A percentile compares a stretch with the other conserved stretches of the same genome.
Conservation (phyloP, 768 basidiomycete genomes). For the Naganishia vaughanmartiniae region DNA sequence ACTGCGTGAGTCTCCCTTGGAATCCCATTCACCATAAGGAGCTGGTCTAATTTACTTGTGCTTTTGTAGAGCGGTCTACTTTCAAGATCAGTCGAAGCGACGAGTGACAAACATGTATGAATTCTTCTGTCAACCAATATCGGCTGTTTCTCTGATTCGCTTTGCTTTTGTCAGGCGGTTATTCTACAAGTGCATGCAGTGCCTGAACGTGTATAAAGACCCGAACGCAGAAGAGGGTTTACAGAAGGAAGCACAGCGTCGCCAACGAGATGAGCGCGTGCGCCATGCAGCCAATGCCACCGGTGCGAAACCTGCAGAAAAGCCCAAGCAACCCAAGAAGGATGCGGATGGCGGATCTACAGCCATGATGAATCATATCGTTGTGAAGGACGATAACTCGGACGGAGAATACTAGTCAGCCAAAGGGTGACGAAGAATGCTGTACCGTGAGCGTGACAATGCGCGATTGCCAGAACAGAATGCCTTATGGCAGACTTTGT, state of each 20-base stretch:
- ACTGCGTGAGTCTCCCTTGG: slow-evolving; percentile 65
- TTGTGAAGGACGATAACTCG: slow-evolving; percentile 18
- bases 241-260: slow-evolving; percentile 26
- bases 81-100: slow-evolving; percentile 95
- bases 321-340: slow-evolving; percentile 1
- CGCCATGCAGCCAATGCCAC: slow-evolving; percentile 27
- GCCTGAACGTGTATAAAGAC: slow-evolving; percentile 46
- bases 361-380: slow-evolving; percentile 5
- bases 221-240: slow-evolving; percentile 33
- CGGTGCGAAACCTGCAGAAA: slow-evolving; percentile 19
- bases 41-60: slow-evolving; percentile 18
- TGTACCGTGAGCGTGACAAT: neutral
- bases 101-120: slow-evolving; percentile 66
- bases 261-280: slow-evolving; percentile 24
- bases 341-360: slow-evolving; percentile 1
- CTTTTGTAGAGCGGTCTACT: slow-evolving; percentile 75
- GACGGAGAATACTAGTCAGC: slow-evolving; percentile 14
- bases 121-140: neutral
- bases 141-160: neutral
- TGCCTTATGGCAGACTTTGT: neutral
- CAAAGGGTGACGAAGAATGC: neutral
- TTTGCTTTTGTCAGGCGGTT: slow-evolving; percentile 35
- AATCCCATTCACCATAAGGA: neutral
- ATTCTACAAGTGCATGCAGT: slow-evolving; percentile 49
- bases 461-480: neutral